A percentile compares a stretch with the other conserved stretches of the same genome.
These are phyloP conservation scores for Plenodomus lindquistii DNA, from an alignment of 2,329 filamentous ascomycete species.

Conservation along the genomic window DNA sequence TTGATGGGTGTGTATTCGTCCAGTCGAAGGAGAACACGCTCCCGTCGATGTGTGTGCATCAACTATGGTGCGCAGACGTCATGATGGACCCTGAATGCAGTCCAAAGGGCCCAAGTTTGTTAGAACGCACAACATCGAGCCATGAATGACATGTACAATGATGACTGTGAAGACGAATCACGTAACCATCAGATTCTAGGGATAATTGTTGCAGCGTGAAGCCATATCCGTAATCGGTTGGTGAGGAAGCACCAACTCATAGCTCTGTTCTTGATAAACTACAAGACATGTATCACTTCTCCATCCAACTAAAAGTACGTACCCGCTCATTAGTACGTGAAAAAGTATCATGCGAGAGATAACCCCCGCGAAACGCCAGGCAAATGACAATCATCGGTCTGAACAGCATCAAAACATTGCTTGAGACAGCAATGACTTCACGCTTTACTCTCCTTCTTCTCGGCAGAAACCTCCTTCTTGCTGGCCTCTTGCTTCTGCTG, in stretches of 20 bases:
- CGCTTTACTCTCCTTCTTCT: slow-evolving; percentile 26
- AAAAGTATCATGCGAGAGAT: neutral
- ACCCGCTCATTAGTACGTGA: slow-evolving; percentile 13
- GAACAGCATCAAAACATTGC: neutral
- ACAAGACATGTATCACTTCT: slow-evolving; percentile 3
- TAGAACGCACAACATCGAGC: no score
- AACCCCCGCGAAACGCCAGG: slow-evolving; percentile 21
- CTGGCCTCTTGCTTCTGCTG: slow-evolving; percentile 15
- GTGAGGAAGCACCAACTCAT: no score
- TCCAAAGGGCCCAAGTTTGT: no score
- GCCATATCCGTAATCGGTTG: no score
- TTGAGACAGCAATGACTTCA: neutral
- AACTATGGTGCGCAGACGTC: slow-evolving; percentile 19
- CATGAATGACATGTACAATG: no score
- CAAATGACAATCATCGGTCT: slow-evolving; percentile 10
- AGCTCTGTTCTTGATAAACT: neutral
- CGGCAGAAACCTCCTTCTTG: slow-evolving; percentile 20
- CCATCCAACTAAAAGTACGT: slow-evolving; percentile 12
- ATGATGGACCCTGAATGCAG: slow-evolving; percentile 20
- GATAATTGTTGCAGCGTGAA: no score
- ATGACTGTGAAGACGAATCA: no score
- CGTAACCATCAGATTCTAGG: no score
- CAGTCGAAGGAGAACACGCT: neutral
- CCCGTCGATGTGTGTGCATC: neutral
- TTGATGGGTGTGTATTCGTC: no score